Percentiles rank a stretch among this genome's conserved stretches.
These are phyloP conservation scores for Geotrichum citri-aurantii DNA, from an alignment of 1,139 yeast species.

Conservation along the genomic window DNA sequence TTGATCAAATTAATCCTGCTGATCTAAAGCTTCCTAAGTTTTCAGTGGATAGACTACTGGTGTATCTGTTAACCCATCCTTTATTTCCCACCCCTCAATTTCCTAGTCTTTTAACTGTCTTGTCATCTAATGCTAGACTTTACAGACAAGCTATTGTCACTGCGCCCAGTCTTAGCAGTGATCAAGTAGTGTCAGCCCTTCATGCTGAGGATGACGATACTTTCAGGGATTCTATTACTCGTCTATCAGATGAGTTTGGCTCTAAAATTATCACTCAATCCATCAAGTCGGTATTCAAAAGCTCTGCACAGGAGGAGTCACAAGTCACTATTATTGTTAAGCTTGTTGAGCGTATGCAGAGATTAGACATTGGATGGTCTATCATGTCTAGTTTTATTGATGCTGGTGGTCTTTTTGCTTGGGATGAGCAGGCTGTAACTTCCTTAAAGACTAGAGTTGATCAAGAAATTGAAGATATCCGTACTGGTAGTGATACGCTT, in stretches of 20 bases:
- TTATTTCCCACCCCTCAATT: conserved; percentile 62
- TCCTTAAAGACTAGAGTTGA: conserved; percentile 43
- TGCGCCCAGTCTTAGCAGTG: conserved; percentile 61
- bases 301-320: conserved; percentile 17
- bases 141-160: conserved; percentile 78
- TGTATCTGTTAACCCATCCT: conserved; percentile 81
- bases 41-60: conserved; percentile 46
- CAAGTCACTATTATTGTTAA: conserved; percentile 32
- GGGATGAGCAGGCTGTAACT: conserved; percentile 48
- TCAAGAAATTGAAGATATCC: conserved; percentile 46
- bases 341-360: conserved; percentile 41
- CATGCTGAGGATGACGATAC: conserved; percentile 50
- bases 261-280: conserved; percentile 29
- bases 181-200: conserved; percentile 58
- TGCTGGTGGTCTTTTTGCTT: conserved; percentile 65
- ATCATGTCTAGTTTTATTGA: conserved; percentile 60
- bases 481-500: conserved; percentile 48
- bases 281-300: conserved; percentile 20
- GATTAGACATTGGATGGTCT: conserved; percentile 51
- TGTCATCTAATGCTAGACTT: conserved; percentile 52
- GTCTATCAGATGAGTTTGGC: conserved; percentile 57
- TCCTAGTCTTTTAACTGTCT: conserved; percentile 47
- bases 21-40: conserved; percentile 4
- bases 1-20: conserved; percentile 16
- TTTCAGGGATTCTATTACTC: conserved; percentile 60